Base-by-base conservation (phyloP, 148 eudicot genomes). In the Silene latifolia region DNA sequence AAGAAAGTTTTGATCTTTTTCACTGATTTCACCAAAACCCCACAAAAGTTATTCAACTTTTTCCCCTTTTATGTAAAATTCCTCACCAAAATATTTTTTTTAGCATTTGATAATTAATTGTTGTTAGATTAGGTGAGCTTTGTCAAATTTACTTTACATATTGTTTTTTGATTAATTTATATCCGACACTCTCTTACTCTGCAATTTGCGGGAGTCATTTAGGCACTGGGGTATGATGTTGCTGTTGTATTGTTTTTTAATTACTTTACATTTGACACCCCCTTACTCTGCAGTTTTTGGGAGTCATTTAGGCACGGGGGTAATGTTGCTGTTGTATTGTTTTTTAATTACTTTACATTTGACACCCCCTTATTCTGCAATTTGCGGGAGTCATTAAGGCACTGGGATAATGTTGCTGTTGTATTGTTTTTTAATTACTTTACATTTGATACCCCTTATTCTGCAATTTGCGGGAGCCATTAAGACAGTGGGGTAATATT, bases 1-100 rank as follows among this genome's bases (percentile, higher is more conserved):
- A 81, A 74, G 80, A 77, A 77, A 77, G 78, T 51, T 69, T 20
- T 66, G 24, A 72, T 19, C 61, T 74, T 81, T 77, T 27, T 23
- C 23, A 7, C 25, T 62, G 12, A 58, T 8, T 69, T 70, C 60
- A 59, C 44, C 67, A 47, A 51, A 73, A 71, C 63, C 54, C 73
- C 75, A 75, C 79, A 24, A 47, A 39, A 54, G 17, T 12, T 32
- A 57, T 51, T 75, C 15, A 67, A 51, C 47, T 48, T 56, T 53
- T 67, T 67, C 29, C 24, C 42, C 70, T 20, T 67, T 4, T 67
- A 19, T 42, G 12, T 20, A 67, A 75, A 75, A 29, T 53, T 64
- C 53, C 24, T 64, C 27, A 61, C 65, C 15, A 61, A 12, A 32
- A 19, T 42, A 20, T 4, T 51, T n/a, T 21, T 59, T 73, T 60